Base-by-base conservation (phyloP, 306 rosid genomes). In the Cucurbita moschata region DNA sequence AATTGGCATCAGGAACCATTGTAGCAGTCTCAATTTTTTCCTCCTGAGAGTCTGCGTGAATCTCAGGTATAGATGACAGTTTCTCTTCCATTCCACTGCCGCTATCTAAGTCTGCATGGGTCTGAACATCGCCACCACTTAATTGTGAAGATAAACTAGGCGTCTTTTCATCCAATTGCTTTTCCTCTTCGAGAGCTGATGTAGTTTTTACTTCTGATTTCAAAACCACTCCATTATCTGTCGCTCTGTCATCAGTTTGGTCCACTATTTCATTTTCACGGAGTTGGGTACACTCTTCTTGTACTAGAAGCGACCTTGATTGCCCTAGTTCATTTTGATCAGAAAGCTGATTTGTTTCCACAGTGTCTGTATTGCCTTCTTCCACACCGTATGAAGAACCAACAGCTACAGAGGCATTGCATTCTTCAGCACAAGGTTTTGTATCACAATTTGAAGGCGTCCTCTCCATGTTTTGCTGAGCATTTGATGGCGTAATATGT, bases 71-170 rank as follows among this genome's bases (percentile, higher is more conserved):
- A 60, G 42, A 8, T 10, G 83, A 42, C 72, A 78, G 73, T 71
- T 72, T 74, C 68, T 73, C 83, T 52, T 80, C 72, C 19, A 50
- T 46, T 62, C 38, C 60, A 21, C 55, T 10, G 23, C 72, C 77
- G 51, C 77, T 55, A 54, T 54, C 61, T 51, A 38, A 79, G 46
- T 64, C 76, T 57, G 69, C 72, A 58, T 43, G 75, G 10, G 65
- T 76, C 80, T 57, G 85, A 56, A 73, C 75, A 61, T 72, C 81
- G 37, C 40, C 70, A 52, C 52, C 79, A 76, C 76, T 81, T 77
- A 75, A 44, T 8, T 62, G 84, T 52, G 88, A 80, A 73, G 94
- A 79, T 70, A 85, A 79, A 80, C 83, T 84, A 2, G 82, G 73
- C 43, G 84, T 79, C 40, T 79, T 81, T 80, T 77, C 92, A 82